These are phyloP conservation scores for Coniosporium tulheliwenetii DNA, from an alignment of 2,329 filamentous ascomycete genomes.

Conservation along the genomic window DNA sequence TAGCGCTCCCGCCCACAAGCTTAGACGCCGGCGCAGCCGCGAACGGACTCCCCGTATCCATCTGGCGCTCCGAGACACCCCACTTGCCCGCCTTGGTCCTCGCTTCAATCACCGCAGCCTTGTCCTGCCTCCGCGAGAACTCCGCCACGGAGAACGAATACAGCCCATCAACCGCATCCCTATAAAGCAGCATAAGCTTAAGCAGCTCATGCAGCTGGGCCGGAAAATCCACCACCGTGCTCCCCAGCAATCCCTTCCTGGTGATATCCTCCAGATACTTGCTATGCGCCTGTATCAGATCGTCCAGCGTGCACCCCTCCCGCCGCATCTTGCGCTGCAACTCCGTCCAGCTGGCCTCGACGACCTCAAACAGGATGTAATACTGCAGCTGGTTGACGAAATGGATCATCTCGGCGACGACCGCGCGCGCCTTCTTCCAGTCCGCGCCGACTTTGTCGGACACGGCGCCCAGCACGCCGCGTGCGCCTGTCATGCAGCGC, in stretches of 20 bases:
- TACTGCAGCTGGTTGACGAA: constrained; percentile 96
- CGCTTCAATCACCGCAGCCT: constrained; percentile 54
- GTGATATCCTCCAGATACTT: constrained; percentile 89
- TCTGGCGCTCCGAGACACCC: constrained; percentile 40
- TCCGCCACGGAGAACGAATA: constrained; percentile 93
- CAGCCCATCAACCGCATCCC: constrained; percentile 81
- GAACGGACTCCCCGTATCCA: constrained; percentile 13
- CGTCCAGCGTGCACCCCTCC: constrained; percentile 82
- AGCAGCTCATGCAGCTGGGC: constrained; percentile 83
- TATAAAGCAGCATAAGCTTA: constrained; percentile 85
- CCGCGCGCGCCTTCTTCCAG: constrained; percentile 82
- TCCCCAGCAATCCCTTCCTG: constrained; percentile 83
- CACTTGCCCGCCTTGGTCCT: constrained; percentile 49
- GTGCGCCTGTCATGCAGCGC: constrained; percentile 84
- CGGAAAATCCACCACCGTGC: constrained; percentile 57
- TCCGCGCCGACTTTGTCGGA: constrained; percentile 58
- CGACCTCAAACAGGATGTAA: constrained; percentile 97
- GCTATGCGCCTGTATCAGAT: constrained; percentile 82
- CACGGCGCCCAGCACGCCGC: constrained; percentile 71
- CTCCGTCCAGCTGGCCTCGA: constrained; percentile 88
- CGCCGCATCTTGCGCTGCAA: constrained; percentile 69
- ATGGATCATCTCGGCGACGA: constrained; percentile 94
- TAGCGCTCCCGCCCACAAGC: constrained; percentile 18
- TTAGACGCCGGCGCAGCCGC: constrained; percentile 19
- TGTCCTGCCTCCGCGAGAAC: constrained; percentile 81